phyloP scores from a whole-genome alignment of 768 basidiomycete genomes.

The Trametes cingulata region DNA sequence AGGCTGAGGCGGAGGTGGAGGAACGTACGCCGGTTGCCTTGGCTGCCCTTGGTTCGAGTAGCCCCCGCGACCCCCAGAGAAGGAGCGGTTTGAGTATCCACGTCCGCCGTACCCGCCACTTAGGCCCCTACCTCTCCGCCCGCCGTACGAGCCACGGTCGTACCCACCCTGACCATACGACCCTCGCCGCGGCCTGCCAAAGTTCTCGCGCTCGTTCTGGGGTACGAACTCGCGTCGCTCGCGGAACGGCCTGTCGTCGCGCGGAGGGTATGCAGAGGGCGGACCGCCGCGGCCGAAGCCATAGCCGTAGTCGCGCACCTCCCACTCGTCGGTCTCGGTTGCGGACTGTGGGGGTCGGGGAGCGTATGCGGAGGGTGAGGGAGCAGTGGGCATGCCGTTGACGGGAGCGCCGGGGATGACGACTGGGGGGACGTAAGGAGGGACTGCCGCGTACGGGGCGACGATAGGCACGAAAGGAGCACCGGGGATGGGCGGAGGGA shows the following conservation, averaged over 20 bases:
- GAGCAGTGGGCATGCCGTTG: slow-evolving; percentile 1
- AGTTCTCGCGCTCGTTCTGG: slow-evolving; percentile 23
- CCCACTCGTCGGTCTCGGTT: slow-evolving; percentile 39
- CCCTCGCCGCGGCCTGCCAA: slow-evolving; percentile 36
- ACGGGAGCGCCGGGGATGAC: slow-evolving; percentile 8
- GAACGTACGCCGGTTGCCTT: slow-evolving; percentile 23
- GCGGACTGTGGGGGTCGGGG: slow-evolving; percentile 13
- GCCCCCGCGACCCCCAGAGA: slow-evolving; percentile 18
- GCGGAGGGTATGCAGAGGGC: slow-evolving; percentile 34
- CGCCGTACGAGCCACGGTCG: slow-evolving; percentile 39
- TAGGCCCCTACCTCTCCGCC: slow-evolving; percentile 32
- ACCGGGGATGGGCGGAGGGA: background rate
- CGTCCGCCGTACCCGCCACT: slow-evolving; percentile 37
- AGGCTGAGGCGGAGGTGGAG: slow-evolving; percentile 26
- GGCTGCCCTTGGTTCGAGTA: slow-evolving; percentile 13
- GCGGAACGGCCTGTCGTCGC: slow-evolving; percentile 30
- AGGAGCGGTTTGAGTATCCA: slow-evolving; percentile 21
- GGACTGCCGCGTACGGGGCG: background rate
- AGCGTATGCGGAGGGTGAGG: slow-evolving; percentile 17
- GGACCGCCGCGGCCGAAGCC: slow-evolving; percentile 55
- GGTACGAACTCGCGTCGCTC: slow-evolving; percentile 29
- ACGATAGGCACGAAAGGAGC: slow-evolving; percentile 6
- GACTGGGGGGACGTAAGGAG: slow-evolving; percentile 11
- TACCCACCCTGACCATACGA: slow-evolving; percentile 31
- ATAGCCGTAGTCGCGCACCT: slow-evolving; percentile 63